Percentiles rank a stretch among this genome's conserved stretches.
These are phyloP conservation scores for Chaetomiaceae sp. DNA, from an alignment of 2,329 filamentous ascomycete species.

Conservation along the genomic window DNA sequence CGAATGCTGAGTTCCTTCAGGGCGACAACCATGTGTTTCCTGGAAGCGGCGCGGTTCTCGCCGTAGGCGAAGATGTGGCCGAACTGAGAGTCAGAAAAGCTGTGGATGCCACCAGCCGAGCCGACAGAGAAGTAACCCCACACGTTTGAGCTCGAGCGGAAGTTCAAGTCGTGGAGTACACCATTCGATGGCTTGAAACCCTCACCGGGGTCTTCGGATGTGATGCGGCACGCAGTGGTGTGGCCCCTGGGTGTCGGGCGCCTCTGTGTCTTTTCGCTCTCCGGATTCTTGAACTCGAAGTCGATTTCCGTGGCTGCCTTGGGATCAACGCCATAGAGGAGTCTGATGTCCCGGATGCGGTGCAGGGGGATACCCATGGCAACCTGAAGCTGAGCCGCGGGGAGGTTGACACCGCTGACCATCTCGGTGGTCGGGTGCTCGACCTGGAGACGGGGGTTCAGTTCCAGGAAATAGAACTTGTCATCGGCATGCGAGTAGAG, in stretches of 20 bases:
- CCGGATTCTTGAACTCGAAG: conserved; percentile 88
- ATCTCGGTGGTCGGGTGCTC: conserved; percentile 99
- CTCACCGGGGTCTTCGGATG: conserved; percentile 96
- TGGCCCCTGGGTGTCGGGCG: conserved; percentile 92
- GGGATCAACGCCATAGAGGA: conserved; percentile 93
- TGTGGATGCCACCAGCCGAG: conserved; percentile 95
- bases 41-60: conserved; percentile 90
- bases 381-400: conserved; percentile 95
- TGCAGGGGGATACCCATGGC: conserved; percentile 97
- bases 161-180: conserved; percentile 99
- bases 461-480: conserved; percentile 98
- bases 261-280: conserved; percentile 78
- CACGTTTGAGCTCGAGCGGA: conserved; percentile 96
- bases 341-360: conserved; percentile 90
- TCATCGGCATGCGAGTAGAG: conserved; percentile 96
- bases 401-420: conserved; percentile 96
- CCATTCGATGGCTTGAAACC: conserved; percentile 99
- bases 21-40: conserved; percentile 99
- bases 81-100: conserved; percentile 98
- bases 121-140: conserved; percentile 99
- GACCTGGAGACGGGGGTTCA: conserved; percentile 98
- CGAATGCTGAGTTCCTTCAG: conserved; percentile 98
- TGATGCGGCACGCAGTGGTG: conserved; percentile 97
- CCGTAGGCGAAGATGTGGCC: conserved; percentile 99
- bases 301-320: conserved; percentile 84